These are phyloP conservation scores for Auxenochlorella pyrenoidosa DNA, from an alignment of 139 green algal genomes.

Conservation along the genomic window DNA sequence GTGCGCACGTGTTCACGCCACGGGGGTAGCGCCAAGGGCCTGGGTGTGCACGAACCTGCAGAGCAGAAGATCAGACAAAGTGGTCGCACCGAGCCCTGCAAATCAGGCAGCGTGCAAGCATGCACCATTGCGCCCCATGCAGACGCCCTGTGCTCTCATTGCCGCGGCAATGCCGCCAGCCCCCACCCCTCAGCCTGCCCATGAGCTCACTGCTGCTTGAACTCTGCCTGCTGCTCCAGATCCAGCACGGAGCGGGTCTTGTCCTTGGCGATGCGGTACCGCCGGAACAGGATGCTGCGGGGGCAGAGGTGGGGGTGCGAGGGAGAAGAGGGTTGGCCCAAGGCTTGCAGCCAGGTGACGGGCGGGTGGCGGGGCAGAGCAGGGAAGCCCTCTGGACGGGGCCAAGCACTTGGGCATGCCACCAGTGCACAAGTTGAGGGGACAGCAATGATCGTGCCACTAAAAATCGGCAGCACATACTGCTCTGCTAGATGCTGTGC, in stretches of 20 bases:
- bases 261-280: not conserved
- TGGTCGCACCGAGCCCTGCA: too few species aligned
- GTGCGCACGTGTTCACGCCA: not conserved
- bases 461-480: too few species aligned
- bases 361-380: too few species aligned
- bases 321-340: not conserved
- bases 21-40: not conserved
- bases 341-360: too few species aligned
- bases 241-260: not conserved
- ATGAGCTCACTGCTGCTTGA: conserved; percentile 1
- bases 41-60: conserved; percentile 7
- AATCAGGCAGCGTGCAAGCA: not conserved
- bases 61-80: not conserved
- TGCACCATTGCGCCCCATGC: not conserved
- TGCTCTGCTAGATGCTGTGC: too few species aligned
- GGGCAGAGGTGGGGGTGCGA: not conserved
- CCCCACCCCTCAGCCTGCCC: too few species aligned
- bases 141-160: too few species aligned
- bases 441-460: too few species aligned
- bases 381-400: too few species aligned
- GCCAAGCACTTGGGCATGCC: too few species aligned
- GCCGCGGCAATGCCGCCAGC: too few species aligned
- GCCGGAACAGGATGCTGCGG: not conserved
- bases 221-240: conserved; percentile 12
- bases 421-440: too few species aligned